These are phyloP conservation scores for Trichosanthes cucumerina DNA, from an alignment of 306 rosid species.

Conservation along the genomic window DNA sequence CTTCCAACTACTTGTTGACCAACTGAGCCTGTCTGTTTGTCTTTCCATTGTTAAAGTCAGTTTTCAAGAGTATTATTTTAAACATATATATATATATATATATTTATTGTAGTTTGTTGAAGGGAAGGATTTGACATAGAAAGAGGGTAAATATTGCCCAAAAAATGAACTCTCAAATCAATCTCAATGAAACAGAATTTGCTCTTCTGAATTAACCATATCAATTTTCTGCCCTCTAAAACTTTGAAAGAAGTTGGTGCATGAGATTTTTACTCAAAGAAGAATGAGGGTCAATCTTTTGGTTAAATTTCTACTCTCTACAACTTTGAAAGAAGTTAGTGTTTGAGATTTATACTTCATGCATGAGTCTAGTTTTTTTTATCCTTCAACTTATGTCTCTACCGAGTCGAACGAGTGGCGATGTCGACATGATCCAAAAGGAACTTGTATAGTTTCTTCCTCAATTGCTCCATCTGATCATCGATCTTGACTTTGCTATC, in stretches of 20 bases:
- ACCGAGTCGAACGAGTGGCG: background rate
- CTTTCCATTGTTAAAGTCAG: background rate
- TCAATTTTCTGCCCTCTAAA: too few relatives aligned
- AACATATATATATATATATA: too few relatives aligned
- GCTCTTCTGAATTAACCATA: background rate
- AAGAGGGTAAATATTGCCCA: background rate
- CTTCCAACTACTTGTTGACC: conserved; percentile 25
- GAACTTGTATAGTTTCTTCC: conserved; percentile 40
- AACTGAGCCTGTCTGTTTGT: conserved; percentile 1
- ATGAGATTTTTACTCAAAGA: too few relatives aligned
- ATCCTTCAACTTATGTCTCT: background rate
- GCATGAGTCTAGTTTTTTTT: background rate
- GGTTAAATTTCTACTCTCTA: background rate
- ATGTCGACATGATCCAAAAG: conserved; percentile 25
- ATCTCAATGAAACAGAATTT: background rate
- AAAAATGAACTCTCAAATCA: background rate
- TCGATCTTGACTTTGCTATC: conserved; percentile 24
- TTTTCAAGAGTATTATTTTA: background rate
- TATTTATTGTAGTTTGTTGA: background rate
- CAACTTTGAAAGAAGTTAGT: background rate
- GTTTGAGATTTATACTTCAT: background rate
- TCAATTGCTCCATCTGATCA: conserved; percentile 34
- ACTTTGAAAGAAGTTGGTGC: too few relatives aligned
- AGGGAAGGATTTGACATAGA: background rate
- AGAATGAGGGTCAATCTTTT: background rate